Evolutionary conservation across 352 stramenopile species (phyloP), one percentile per base, ranked within the genome.

Genomic region (Phytopythium vexans): DNA sequence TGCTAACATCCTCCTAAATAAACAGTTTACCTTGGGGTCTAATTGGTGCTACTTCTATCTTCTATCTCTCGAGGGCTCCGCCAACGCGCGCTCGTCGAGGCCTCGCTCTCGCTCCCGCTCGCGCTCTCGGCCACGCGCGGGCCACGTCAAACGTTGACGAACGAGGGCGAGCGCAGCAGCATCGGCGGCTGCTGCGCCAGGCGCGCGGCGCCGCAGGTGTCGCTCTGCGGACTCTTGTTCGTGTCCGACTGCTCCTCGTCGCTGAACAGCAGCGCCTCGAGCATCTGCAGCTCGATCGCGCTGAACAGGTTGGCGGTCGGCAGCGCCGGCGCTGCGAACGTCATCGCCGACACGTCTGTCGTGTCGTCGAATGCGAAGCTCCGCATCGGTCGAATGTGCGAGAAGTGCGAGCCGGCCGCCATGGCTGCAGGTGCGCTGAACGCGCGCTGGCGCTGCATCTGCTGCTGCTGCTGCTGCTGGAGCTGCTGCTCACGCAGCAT

Each of bases 191-290:
- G 52, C 37, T 36, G 42, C n/a, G n/a, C n/a, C n/a, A n/a, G n/a
- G n/a, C n/a, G n/a, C n/a, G n/a, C n/a, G n/a, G n/a, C n/a, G n/a
- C n/a, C n/a, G n/a, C n/a, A n/a, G 16, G 21, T 42, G 52, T 45
- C 34, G 14, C 48, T 79, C 49, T 66, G 54, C 11, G 38, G 37
- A 21, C 62, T 50, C 27, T 52, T 64, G 0, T 45, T 42, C 31
- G 38, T 57, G 21, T 74, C 58, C 1, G 21, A 51, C 36, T 81
- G 58, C 46, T 81, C 60, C 33, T 86, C 74, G 35, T 86, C 74
- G 52, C 68, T 81, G 32, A 86, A 86, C 6, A 86, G 56, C 39
- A 86, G 54, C 9, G 64, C 59, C 40, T 86, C 72, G 11, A 86
- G 62, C 31, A 86, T 86, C 34, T 77, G 51, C 12, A 86, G 48